A percentile compares a stretch with the other conserved stretches of the same genome.
phyloP scores from a whole-genome alignment of 768 basidiomycete genomes.

The Cystofilobasidium macerans region DNA sequence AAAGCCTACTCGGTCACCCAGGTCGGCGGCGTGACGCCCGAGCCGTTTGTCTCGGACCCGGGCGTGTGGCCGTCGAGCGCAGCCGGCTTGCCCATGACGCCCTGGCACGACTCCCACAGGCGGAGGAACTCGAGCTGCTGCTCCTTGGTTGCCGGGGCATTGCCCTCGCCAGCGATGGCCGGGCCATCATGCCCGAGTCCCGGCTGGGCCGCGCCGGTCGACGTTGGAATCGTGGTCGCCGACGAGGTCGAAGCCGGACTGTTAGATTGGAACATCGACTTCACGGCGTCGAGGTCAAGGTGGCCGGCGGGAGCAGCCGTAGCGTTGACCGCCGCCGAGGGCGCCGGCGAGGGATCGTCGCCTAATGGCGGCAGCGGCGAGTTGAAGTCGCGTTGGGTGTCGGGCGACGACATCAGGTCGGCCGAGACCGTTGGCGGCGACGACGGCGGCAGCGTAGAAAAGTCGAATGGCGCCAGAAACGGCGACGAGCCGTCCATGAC shows the following conservation, averaged over 20 bases:
- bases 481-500: constrained; percentile 20
- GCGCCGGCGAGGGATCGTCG: constrained; percentile 2
- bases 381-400: constrained; percentile 9
- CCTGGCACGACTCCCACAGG: constrained; percentile 12
- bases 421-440: constrained; percentile 21
- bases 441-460: constrained; percentile 23
- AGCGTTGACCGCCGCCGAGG: neutral
- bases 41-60: neutral
- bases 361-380: neutral
- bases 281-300: constrained; percentile 7
- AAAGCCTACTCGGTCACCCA: constrained; percentile 29
- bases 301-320: neutral
- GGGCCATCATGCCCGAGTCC: neutral
- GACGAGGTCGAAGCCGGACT: neutral
- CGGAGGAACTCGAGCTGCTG: constrained; percentile 13
- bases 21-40: neutral
- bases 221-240: neutral
- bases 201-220: neutral
- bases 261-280: neutral
- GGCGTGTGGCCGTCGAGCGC: neutral
- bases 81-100: neutral
- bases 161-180: neutral
- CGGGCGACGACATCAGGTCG: constrained; percentile 19
- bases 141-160: neutral
- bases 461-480: constrained; percentile 17